These are phyloP conservation scores for Ceraceosorus guamensis DNA, from an alignment of 1,284 basidiomycete species.

Conservation along the genomic window DNA sequence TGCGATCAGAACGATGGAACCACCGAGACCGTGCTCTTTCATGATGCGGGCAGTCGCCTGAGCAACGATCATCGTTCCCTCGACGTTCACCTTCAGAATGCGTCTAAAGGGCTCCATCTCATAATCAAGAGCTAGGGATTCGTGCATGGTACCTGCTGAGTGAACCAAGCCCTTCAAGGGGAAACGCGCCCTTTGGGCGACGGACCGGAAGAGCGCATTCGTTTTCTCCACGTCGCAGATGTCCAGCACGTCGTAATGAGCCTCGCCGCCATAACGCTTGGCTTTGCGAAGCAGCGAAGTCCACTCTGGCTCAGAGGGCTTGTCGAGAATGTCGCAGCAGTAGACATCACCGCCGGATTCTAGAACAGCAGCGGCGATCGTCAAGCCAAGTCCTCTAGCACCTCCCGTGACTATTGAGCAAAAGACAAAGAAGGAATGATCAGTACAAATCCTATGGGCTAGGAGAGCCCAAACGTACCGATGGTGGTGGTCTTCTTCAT, in stretches of 20 bases:
- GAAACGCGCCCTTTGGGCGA: background rate
- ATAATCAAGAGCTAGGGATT: slow-evolving; percentile 1
- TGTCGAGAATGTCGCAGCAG: slow-evolving; percentile 6
- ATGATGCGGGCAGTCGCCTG: slow-evolving; percentile 4
- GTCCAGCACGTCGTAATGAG: background rate
- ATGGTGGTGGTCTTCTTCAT: slow-evolving; percentile 8
- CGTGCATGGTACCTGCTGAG: slow-evolving; percentile 2
- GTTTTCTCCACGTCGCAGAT: background rate
- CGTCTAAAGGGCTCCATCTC: slow-evolving; percentile 1
- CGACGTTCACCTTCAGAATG: no score
- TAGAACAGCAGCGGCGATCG: slow-evolving; percentile 2
- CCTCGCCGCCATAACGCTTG: background rate
- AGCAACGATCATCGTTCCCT: slow-evolving; percentile 3
- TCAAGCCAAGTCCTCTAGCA: slow-evolving; percentile 4
- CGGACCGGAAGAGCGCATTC: background rate
- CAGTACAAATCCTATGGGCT: no score
- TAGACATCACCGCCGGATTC: slow-evolving; percentile 6
- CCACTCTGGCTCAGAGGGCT: slow-evolving; percentile 9
- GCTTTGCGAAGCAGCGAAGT: slow-evolving; percentile 1
- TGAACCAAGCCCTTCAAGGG: background rate
- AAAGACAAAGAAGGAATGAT: background rate
- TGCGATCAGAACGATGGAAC: slow-evolving; percentile 7
- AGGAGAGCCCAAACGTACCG: no score
- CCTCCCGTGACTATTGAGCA: slow-evolving; percentile 3
- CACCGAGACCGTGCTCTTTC: background rate